Percentiles rank a stretch among this genome's conserved stretches.
phyloP scores from a whole-genome alignment of 371 early-diverging fungal species.

The Capniomyces stellatus region DNA sequence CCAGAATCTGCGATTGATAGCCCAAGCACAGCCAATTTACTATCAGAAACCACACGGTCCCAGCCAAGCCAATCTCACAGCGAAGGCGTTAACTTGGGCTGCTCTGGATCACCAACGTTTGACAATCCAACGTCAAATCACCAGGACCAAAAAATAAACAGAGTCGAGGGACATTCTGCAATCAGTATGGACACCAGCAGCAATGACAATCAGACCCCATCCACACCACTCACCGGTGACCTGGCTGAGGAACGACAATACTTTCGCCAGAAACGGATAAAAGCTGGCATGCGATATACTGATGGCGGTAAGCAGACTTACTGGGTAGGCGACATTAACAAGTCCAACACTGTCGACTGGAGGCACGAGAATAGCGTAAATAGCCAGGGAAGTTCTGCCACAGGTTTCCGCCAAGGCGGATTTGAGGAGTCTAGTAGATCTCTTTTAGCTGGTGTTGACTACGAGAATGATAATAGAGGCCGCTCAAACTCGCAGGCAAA shows the following conservation, averaged over 20 bases:
- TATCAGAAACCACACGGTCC: too few species aligned
- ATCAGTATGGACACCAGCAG: too few species aligned
- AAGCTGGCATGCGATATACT: conserved; percentile 60
- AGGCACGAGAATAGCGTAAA: conserved; percentile 5
- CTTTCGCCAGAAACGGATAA: conserved; percentile 19
- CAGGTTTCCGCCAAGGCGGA: conserved; percentile 12
- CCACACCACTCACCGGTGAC: not conserved
- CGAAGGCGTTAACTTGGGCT: too few species aligned
- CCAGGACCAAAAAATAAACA: too few species aligned
- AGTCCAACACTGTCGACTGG: conserved; percentile 2
- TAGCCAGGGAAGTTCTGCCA: conserved; percentile 14
- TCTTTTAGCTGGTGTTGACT: not conserved
- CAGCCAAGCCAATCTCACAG: too few species aligned
- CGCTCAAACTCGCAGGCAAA: not conserved
- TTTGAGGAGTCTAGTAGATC: conserved; percentile 8
- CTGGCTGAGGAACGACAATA: conserved; percentile 13
- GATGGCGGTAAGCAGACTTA: conserved; percentile 54
- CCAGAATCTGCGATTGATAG: not conserved
- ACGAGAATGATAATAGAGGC: not conserved
- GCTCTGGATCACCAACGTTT: not conserved
- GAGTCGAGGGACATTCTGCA: too few species aligned
- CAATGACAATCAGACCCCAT: not conserved
- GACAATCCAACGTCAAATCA: not conserved
- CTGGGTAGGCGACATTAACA: conserved; percentile 34
- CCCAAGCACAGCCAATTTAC: not conserved